These are phyloP conservation scores for Gastrolobium villosum DNA, from an alignment of 306 rosid genomes.

Conservation along the genomic window DNA sequence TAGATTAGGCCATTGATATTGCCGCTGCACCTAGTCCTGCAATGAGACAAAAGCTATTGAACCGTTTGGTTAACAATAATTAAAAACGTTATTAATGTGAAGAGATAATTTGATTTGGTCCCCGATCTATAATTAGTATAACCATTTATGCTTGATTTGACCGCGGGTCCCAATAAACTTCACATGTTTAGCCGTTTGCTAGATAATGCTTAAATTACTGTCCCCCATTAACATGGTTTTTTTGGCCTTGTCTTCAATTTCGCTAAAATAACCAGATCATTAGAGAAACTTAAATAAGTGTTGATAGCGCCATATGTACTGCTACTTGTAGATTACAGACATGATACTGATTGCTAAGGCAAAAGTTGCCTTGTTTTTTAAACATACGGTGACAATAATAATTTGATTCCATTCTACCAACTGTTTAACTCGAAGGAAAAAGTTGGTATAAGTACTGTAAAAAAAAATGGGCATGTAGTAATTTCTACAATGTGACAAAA, in stretches of 20 bases:
- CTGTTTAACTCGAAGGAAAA: neutral
- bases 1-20: slow-evolving; percentile 50
- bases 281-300: neutral
- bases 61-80: slow-evolving; percentile 43
- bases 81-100: slow-evolving; percentile 35
- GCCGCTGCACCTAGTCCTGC: slow-evolving; percentile 51
- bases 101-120: slow-evolving; percentile 40
- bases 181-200: slow-evolving; percentile 46
- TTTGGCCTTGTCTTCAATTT: neutral
- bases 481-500: neutral
- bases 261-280: neutral
- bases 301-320: slow-evolving; percentile 9
- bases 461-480: neutral
- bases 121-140: slow-evolving; percentile 11
- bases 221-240: slow-evolving; percentile 7
- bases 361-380: neutral
- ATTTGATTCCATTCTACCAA: neutral
- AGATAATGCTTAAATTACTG: neutral
- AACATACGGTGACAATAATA: neutral
- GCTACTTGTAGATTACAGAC: neutral
- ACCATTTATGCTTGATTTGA: slow-evolving; percentile 49
- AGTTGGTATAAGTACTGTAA: neutral
- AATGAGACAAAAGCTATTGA: slow-evolving; percentile 37
- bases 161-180: slow-evolving; percentile 48
- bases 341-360: neutral